Evolutionary conservation across 768 basidiomycete species (phyloP), one percentile per base, ranked within the genome.

Genomic region (Boletus rubescentipes): DNA sequence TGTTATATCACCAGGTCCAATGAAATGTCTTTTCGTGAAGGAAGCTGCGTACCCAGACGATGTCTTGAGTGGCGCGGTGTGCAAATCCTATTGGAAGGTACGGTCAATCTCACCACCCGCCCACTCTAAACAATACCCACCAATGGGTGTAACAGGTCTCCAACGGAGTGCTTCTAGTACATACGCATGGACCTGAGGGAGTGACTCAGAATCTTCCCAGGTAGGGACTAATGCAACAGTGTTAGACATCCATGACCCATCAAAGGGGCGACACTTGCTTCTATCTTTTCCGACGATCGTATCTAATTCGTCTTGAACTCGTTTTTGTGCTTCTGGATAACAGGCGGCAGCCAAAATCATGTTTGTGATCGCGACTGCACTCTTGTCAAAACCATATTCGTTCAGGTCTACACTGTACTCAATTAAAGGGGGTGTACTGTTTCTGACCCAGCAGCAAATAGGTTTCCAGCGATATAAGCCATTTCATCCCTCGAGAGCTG

Each of bases 381-480:
- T 84, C 59, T 75, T 37, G 11, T 2, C 20, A 26, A 20, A 32
- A 23, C 12, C 7, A 32, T n/a, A 9, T 58, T 12, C 50, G 36
- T 34, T 26, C 6, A 20, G 6, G 15, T 31, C 32, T 10, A 26
- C 10, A 4, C 4, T 32, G 8, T 9, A 8, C 8, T 11, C 2
- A 20, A n/a, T 2, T 5, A 1, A 49, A 46, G 30, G 8, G 26
- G 26, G 26, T 38, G 40, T 51, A 72, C 74, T 3, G 83, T 85
- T 49, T 82, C 83, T 1, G 79, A 76, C 1, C 82, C 85, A 21
- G 83, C 85, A 16, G 77, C 80, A 55, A 83, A 86, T 66, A 85
- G 75, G 36, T 73, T 74, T 0, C 84, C 85, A 2, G 79, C 79
- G 7, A 86, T 73, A 63, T 82, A 86, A 0, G 83, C 77, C 12